Base-by-base conservation (phyloP, 345 rosid species). In the Diplotaxis tenuifolia region DNA sequence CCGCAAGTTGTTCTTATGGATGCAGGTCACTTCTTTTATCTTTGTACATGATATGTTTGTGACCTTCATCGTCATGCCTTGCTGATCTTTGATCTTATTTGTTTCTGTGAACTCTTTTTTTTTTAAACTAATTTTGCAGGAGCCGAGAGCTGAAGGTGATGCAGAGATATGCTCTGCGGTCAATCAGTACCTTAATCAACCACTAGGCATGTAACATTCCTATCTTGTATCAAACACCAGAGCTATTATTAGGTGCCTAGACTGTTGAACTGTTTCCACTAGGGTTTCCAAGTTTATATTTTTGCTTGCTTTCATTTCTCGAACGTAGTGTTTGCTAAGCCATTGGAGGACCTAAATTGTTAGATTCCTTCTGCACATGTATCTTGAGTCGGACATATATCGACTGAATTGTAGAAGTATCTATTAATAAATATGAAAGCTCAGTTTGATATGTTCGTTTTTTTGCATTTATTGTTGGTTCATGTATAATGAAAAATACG, bases 1-100 rank as follows among this genome's bases (percentile, higher is more conserved):
- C 64, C 81, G 97, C 57, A 95, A 89, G 82, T 86, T 85, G 72
- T 95, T 95, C 86, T 83, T 91, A 16, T 92, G 97, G 99, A 83
- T 92, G 96, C 99, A 95, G 95, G 99, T 87, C 15, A 29, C 27
- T 65, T 31, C n/a, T n/a, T 11, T 74, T 70, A 55, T 31, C 54
- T 49, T 19, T 19, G 4, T 50, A 16, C 55, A 18, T 50, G 21
- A 47, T 34, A 15, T n/a, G 6, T 62, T 18, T 61, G 8, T 75
- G 45, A 50, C 21, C 36, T 62, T 38, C 60, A 52, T 65, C 6
- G 40, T 65, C 27, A 49, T 63, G 28, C 54, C 18, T 18, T 50
- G 11, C 55, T 53, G 12, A 53, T 55, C 57, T 36, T 55, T 56
- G 40, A 60, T 70, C 60, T 65, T 64, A 8, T 76, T 64, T 42